Percentiles rank a stretch among this genome's conserved stretches.
Conservation (phyloP, 1,284 basidiomycete species). For the Cryptococcus hybrid region DNA sequence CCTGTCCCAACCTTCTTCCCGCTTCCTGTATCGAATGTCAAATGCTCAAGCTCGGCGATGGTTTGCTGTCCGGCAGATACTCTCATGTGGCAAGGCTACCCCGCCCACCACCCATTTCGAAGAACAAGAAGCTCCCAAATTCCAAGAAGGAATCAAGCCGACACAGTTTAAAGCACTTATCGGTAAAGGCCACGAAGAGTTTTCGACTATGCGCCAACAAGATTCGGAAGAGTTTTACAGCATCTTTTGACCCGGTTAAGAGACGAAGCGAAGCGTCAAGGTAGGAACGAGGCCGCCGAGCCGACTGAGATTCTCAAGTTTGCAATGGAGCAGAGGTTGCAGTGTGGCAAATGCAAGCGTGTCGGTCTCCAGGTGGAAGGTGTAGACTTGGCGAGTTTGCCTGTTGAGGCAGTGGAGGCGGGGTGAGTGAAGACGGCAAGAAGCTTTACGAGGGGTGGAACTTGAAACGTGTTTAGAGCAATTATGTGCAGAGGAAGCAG, state of each 20-base stretch:
- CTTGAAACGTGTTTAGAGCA: constrained; percentile 67
- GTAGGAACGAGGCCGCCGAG: constrained; percentile 49
- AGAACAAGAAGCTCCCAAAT: constrained; percentile 48
- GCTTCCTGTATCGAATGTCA: constrained; percentile 92
- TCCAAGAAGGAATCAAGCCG: constrained; percentile 85
- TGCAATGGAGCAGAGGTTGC: constrained; percentile 77
- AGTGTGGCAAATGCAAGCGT: constrained; percentile 77
- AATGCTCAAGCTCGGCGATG: constrained; percentile 88
- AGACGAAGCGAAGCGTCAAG: constrained; percentile 61
- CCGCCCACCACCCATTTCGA: constrained; percentile 37
- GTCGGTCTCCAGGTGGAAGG: constrained; percentile 85
- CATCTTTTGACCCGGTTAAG: constrained; percentile 73
- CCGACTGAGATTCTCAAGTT: constrained; percentile 78
- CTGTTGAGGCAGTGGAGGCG: constrained; percentile 66
- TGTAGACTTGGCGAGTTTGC: constrained; percentile 74
- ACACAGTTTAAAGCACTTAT: constrained; percentile 84
- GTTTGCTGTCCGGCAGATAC: constrained; percentile 89
- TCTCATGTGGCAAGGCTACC: constrained; percentile 59
- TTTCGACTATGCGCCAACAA: constrained; percentile 95
- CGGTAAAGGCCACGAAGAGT: constrained; percentile 91
- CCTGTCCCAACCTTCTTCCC: constrained; percentile 68
- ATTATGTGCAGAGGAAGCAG: constrained; percentile 64
- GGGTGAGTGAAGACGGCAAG: constrained; percentile 62
- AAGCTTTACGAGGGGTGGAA: constrained; percentile 64
- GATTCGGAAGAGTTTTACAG: constrained; percentile 94